Percentiles rank a stretch among this genome's conserved stretches.
Conservation (phyloP, 352 stramenopile species). For the Globisporangium alternatum region DNA sequence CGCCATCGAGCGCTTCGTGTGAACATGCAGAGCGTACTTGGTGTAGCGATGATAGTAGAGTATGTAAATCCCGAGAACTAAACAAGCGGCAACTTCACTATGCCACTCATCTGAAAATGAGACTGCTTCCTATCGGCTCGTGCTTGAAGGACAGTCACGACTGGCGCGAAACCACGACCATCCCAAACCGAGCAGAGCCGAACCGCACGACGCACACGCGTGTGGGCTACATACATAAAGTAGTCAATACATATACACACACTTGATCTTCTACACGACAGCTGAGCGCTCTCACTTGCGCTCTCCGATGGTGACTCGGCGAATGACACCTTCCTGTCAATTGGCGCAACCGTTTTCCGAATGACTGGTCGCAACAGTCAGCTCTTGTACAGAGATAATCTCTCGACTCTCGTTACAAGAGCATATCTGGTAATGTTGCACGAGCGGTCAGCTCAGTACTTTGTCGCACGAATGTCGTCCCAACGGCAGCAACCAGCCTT, state of each 20-base stretch:
- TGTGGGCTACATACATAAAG: neutral
- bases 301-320: neutral
- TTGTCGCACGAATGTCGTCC: conserved; percentile 17
- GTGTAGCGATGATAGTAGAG: neutral
- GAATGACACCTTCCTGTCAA: neutral
- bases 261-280: neutral
- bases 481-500: neutral
- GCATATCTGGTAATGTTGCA: neutral
- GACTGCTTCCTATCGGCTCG: conserved; percentile 28
- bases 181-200: conserved; percentile 47
- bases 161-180: conserved; percentile 20
- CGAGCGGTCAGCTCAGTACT: neutral
- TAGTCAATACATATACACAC: neutral
- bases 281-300: neutral
- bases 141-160: conserved; percentile 38
- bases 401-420: neutral
- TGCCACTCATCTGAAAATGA: conserved; percentile 24
- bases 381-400: conserved; percentile 6
- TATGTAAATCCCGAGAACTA: conserved; percentile 22
- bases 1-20: neutral
- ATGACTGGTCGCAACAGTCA: conserved; percentile 6
- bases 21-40: neutral
- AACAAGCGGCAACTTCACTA: conserved; percentile 18
- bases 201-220: neutral
- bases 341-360: neutral